Evolutionary conservation across 225 moss, liverwort and hornwort genomes (phyloP), one percentile per base, ranked within the genome.

Genomic region (Neckera pumila): DNA sequence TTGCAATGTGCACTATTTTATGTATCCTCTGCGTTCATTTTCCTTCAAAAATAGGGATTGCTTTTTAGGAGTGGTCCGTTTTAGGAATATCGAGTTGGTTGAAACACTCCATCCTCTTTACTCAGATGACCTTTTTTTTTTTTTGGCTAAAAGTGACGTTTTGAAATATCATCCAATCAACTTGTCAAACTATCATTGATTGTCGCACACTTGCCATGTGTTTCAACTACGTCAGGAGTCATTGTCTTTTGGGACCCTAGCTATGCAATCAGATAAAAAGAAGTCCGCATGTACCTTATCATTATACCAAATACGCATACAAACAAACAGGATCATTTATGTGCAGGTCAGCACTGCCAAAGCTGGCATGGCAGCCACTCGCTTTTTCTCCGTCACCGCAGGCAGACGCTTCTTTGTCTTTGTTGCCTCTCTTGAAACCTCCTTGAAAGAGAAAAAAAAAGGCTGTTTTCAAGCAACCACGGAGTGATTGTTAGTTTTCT

Each of bases 121-220:
- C 0, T 4, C 1, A 17, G 3, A 45, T 2, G 0, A 7, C 22
- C 2, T 7, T 4, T 67, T 20, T 5, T 42, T 16, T 3, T 2
- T 7, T 70, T 11, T n/a, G n/a, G n/a, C n/a, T 30, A 3, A 12
- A 80, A 28, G 20, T 14, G 4, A 60, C 60, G 60, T 80, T 80
- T 42, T 14, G 7, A 22, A 62, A 81, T 22, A 61, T 31, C 45
- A 12, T 19, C 30, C 14, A 40, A 22, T 31, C 49, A 49, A 43
- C 31, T 61, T 33, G 61, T 40, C 31, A 43, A 56, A 38, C 57
- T 38, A 38, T 17, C 58, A 40, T 81, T 31, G 31, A 6, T 60
- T 43, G 31, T 13, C 0, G 9, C 60, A 40, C 21, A 80, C 20
- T 43, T 80, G 80, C 19, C 80, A 43, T 6, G 6, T 0, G 21